phyloP scores from a whole-genome alignment of 106 monocot species.

The Platanthera zijinensis region DNA sequence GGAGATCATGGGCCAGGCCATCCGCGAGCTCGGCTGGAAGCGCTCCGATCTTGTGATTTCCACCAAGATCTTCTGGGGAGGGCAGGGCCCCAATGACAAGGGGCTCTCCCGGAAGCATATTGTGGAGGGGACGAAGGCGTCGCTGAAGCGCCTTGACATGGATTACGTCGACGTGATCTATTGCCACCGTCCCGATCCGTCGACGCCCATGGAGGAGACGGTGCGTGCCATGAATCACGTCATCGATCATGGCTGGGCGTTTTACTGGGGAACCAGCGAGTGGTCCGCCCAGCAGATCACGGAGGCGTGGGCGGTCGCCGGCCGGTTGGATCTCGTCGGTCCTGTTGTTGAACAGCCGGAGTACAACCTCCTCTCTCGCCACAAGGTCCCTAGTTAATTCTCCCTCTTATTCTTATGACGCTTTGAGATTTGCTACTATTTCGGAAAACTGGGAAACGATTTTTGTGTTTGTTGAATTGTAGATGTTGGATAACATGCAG shows the following conservation, averaged over 20 bases:
- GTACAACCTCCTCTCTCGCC: constrained; percentile 2
- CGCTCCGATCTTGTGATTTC: background rate
- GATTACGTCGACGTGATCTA: background rate
- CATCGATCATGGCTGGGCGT: background rate
- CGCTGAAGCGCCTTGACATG: background rate
- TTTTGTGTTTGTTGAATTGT: too few species aligned
- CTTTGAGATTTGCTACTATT: too few species aligned
- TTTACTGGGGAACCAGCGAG: background rate
- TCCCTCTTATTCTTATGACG: too few species aligned
- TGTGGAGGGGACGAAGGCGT: background rate
- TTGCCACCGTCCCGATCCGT: background rate
- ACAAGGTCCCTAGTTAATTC: background rate
- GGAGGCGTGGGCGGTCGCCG: background rate
- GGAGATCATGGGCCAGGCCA: background rate
- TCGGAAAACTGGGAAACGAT: too few species aligned
- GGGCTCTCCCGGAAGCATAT: background rate
- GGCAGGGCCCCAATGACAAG: constrained; percentile 1
- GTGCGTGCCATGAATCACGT: background rate
- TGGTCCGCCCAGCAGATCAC: background rate
- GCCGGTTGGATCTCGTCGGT: background rate
- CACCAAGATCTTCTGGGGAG: background rate
- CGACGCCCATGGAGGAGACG: background rate
- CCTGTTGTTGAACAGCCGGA: background rate
- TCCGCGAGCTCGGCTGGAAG: background rate
- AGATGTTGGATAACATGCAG: too few species aligned